phyloP scores from a whole-genome alignment of 805 yeast genomes.

The Metschnikowia lachancei region DNA sequence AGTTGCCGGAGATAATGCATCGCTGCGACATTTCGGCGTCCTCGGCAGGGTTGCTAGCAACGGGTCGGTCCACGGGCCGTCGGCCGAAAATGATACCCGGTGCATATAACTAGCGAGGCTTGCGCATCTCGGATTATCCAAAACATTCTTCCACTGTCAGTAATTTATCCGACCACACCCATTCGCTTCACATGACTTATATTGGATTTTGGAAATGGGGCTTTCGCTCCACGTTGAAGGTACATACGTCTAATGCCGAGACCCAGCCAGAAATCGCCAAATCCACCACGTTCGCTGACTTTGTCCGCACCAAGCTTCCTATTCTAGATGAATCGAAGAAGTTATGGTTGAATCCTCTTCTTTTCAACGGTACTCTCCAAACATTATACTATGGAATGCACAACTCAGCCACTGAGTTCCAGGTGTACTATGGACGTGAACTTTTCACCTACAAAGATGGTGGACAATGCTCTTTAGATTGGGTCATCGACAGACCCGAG shows the following conservation, averaged over 20 bases:
- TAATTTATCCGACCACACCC: too few species aligned
- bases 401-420: slow-evolving; percentile 48
- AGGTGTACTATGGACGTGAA: slow-evolving; percentile 73
- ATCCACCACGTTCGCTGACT: slow-evolving; percentile 11
- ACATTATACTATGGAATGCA: slow-evolving; percentile 65
- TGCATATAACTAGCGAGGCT: background rate
- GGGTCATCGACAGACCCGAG: slow-evolving; percentile 47
- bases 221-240: slow-evolving; percentile 31
- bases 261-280: slow-evolving; percentile 15
- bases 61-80: background rate
- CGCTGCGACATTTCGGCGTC: background rate
- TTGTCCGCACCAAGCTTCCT: slow-evolving; percentile 18
- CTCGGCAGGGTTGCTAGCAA: too few species aligned
- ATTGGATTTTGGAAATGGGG: slow-evolving; percentile 35
- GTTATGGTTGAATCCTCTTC: slow-evolving; percentile 58
- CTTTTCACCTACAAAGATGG: slow-evolving; percentile 58
- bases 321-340: slow-evolving; percentile 28
- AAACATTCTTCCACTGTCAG: too few species aligned
- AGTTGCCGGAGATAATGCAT: background rate
- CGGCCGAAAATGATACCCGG: background rate
- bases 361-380: slow-evolving; percentile 74
- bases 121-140: too few species aligned
- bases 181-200: slow-evolving; percentile 5
- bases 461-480: slow-evolving; percentile 73
- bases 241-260: slow-evolving; percentile 24